phyloP scores from a whole-genome alignment of 768 basidiomycete species.

The Podaxis mareebaensis region DNA sequence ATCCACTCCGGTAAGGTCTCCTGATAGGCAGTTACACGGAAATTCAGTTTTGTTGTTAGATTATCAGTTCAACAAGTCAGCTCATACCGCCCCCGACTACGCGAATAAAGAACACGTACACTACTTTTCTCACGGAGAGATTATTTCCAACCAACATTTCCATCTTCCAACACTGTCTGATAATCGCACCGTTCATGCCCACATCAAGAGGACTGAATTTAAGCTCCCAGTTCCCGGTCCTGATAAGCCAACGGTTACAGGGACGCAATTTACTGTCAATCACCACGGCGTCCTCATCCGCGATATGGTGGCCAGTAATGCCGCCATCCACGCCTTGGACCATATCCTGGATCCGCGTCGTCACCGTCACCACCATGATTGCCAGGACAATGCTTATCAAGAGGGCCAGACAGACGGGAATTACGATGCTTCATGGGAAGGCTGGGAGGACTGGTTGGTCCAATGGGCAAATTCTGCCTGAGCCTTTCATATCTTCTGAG shows the following conservation, averaged over 20 bases:
- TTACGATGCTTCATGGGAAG: constrained; percentile 27
- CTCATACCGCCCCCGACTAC: constrained; percentile 1
- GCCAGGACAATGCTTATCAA: background rate
- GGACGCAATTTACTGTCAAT: constrained; percentile 43
- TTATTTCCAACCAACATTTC: constrained; percentile 33
- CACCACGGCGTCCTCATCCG: constrained; percentile 35
- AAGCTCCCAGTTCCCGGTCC: constrained; percentile 36
- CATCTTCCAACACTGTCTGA: constrained; percentile 42
- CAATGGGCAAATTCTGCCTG: constrained; percentile 37
- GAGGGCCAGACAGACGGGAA: background rate
- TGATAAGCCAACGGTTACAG: constrained; percentile 26
- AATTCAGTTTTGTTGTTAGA: constrained; percentile 19
- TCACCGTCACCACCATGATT: constrained; percentile 15
- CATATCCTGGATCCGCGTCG: constrained; percentile 41
- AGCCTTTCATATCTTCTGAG: background rate
- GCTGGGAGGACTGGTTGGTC: constrained; percentile 55
- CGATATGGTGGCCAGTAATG: constrained; percentile 57
- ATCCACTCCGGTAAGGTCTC: constrained; percentile 48
- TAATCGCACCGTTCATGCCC: constrained; percentile 45
- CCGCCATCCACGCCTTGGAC: constrained; percentile 52
- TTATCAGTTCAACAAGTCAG: constrained; percentile 32
- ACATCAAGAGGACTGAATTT: constrained; percentile 47
- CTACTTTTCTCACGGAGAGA: constrained; percentile 23
- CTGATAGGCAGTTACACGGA: background rate
- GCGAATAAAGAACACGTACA: constrained; percentile 1